Base-by-base conservation (phyloP, 2,329 filamentous ascomycete genomes). In the Thelonectria discophora region DNA sequence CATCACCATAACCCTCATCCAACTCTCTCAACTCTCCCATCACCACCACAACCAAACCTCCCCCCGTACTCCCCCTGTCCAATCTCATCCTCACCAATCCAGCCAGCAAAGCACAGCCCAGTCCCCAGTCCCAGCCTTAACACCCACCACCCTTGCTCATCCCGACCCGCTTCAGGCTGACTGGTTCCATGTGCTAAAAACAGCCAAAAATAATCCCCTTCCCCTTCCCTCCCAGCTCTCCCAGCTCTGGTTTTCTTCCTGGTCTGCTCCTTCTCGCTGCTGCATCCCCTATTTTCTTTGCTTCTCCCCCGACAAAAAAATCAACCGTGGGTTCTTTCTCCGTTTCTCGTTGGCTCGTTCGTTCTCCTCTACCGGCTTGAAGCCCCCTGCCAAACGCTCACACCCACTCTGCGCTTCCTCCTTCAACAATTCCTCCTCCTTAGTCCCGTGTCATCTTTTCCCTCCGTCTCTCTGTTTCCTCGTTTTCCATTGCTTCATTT, bases 391-490 rank as follows among this genome's bases (percentile, higher is more conserved):
- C 24, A 24, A 24, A 24, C 24, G 24, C 24, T 24, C 24, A 24
- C 7, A 24, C 24, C 24, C 24, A 24, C 24, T 24, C 7, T 4
- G 24, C 7, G 37, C 45, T 51, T 55, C 42, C 50, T 55, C 32
- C 39, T 39, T 40, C 55, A 40, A 40, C 51, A 62, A 62, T 51
- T 43, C 43, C 46, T 51, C 48, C 49, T 37, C 17, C 12, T 24
- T 46, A 13, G 17, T 45, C 47, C 47, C 42, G 42, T 45, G 66
- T 50, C 67, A 69, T 68, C 66, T 64, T 63, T 64, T 69, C 62
- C 58, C 55, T 69, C 62, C 58, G 53, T 30, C 59, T 58, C 21
- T 51, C 63, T 59, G 49, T 51, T 21, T 21, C 39, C 47, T 40
- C 15, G 10, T 18, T 4, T 11, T 20, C 40, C 15, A 13, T 13